Evolutionary conservation across 306 rosid species (phyloP).

Genomic region (Rosa rugosa): DNA sequence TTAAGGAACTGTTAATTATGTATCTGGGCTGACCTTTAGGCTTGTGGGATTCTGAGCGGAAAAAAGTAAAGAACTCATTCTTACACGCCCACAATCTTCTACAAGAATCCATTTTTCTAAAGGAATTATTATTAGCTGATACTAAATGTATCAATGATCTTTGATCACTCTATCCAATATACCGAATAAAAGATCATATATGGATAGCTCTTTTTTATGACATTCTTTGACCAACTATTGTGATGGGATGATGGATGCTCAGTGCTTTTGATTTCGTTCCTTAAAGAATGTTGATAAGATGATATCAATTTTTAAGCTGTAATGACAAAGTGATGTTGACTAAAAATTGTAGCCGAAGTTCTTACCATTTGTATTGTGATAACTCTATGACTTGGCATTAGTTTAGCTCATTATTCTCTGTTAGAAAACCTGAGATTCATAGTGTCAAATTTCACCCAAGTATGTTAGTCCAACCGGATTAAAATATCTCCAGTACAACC

Average conservation of each 20-base stretch:
- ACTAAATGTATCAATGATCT: not conserved
- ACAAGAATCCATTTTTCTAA: not conserved
- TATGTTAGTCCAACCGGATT: slow-evolving; percentile 20
- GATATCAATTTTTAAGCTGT: not conserved
- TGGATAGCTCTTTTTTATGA: not conserved
- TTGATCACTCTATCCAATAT: not conserved
- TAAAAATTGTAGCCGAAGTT: not conserved
- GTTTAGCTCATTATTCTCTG: not conserved
- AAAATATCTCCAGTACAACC: slow-evolving; percentile 20
- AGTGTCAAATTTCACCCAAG: slow-evolving; percentile 26
- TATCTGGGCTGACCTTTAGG: not conserved
- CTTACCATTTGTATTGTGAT: not conserved
- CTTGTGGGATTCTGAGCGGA: not conserved
- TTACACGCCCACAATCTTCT: not conserved
- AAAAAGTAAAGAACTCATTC: not conserved
- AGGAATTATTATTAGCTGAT: not conserved
- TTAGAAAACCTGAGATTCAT: slow-evolving; percentile 8
- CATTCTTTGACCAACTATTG: not conserved
- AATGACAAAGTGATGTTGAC: not conserved
- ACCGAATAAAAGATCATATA: not conserved
- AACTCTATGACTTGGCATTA: not conserved
- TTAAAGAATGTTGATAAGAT: not conserved
- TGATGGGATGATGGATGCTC: not conserved
- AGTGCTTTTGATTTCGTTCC: not conserved
- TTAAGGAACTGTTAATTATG: not conserved